Conservation (phyloP, 306 rosid genomes). For the Malus orientalis region DNA sequence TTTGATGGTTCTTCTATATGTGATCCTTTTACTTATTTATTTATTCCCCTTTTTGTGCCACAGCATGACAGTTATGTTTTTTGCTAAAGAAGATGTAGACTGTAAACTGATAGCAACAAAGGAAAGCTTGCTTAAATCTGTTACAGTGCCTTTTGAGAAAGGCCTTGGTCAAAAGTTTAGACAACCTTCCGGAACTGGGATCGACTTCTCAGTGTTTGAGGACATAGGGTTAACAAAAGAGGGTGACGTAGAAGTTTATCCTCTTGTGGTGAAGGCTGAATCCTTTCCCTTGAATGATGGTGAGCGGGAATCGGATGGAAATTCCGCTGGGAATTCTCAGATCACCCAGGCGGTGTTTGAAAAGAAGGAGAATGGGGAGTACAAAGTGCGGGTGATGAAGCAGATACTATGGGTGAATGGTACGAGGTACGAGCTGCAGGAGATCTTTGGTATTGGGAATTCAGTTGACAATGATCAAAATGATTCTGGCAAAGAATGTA, state of each 20-base stretch:
- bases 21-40: not conserved
- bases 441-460: conserved; percentile 44
- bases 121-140: conserved; percentile 25
- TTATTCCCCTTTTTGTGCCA: not conserved
- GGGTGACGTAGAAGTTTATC: conserved; percentile 30
- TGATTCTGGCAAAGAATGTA: conserved; percentile 38
- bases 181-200: conserved; percentile 42
- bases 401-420: conserved; percentile 44
- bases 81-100: conserved; percentile 30
- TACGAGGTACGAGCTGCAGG: conserved; percentile 42
- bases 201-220: conserved; percentile 30
- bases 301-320: conserved; percentile 14
- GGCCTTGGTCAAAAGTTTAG: conserved; percentile 39
- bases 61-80: conserved; percentile 46
- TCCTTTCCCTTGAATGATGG: conserved; percentile 6
- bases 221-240: conserved; percentile 21
- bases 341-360: conserved; percentile 41
- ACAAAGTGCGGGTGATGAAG: conserved; percentile 35
- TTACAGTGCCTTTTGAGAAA: conserved; percentile 29
- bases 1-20: not conserved
- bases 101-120: conserved; percentile 26
- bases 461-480: conserved; percentile 24
- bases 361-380: conserved; percentile 33
- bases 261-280: conserved; percentile 49
- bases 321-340: conserved; percentile 26